Evolutionary conservation across 2,329 filamentous ascomycete genomes (phyloP).

Genomic region (Dactylellina parvicollis): DNA sequence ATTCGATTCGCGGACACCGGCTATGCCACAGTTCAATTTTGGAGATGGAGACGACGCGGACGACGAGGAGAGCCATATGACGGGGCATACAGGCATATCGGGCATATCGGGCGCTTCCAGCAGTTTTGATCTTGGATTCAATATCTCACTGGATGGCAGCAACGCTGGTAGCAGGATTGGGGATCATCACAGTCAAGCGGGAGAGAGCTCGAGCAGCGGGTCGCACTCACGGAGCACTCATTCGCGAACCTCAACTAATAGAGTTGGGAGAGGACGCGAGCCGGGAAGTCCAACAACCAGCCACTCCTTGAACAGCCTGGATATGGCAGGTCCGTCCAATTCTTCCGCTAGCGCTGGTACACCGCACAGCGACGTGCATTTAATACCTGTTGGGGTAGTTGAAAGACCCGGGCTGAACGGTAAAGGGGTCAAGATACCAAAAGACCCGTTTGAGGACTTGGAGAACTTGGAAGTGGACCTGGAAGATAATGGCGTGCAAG

Average conservation of each 20-base stretch:
- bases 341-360: constrained; percentile 5
- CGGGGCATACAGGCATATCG: constrained; percentile 35
- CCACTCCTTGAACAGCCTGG: constrained; percentile 38
- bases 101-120: constrained; percentile 45
- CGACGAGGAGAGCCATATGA: constrained; percentile 53
- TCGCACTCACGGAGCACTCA: constrained; percentile 45
- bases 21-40: constrained; percentile 56
- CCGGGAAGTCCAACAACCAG: constrained; percentile 41
- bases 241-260: constrained; percentile 34
- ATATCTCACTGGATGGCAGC: constrained; percentile 50
- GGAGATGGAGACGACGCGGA: constrained; percentile 55
- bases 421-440: constrained; percentile 41
- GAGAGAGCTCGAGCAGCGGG: constrained; percentile 40
- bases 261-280: constrained; percentile 34
- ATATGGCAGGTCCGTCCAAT: constrained; percentile 41
- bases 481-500: constrained; percentile 56
- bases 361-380: constrained; percentile 38
- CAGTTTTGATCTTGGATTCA: constrained; percentile 49
- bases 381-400: constrained; percentile 48
- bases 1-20: constrained; percentile 55
- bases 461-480: constrained; percentile 56
- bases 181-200: constrained; percentile 41
- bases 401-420: constrained; percentile 43
- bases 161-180: constrained; percentile 40
- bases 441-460: constrained; percentile 42